Conservation (phyloP, 2,329 filamentous ascomycete species). For the Beauveria pseudobassiana region DNA sequence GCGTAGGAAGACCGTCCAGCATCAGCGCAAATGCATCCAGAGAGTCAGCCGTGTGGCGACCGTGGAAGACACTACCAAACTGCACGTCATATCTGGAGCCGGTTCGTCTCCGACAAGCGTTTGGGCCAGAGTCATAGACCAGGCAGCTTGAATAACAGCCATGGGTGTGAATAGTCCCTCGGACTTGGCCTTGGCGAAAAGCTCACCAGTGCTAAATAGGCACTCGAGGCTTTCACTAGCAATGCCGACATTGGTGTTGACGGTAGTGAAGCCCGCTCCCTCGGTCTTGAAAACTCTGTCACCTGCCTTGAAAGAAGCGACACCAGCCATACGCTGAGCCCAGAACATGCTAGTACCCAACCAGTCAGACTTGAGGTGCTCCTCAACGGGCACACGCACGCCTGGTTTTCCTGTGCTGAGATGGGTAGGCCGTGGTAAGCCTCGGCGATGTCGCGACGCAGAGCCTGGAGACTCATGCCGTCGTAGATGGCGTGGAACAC, state of each 20-base stretch:
- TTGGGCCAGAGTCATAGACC: slow-evolving; percentile 13
- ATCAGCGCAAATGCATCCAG: slow-evolving; percentile 11
- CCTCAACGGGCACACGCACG: slow-evolving; percentile 7
- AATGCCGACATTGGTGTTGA: slow-evolving; percentile 5
- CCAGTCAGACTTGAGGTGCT: slow-evolving; percentile 12
- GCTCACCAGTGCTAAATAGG: slow-evolving; percentile 5
- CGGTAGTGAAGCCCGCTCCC: neutral
- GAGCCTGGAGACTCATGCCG: slow-evolving; percentile 8
- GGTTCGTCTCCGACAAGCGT: slow-evolving; percentile 5
- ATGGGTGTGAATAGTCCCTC: slow-evolving; percentile 5
- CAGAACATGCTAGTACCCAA: slow-evolving; percentile 12
- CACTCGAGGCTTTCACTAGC: slow-evolving; percentile 10
- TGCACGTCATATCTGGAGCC: slow-evolving; percentile 10
- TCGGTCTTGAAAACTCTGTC: neutral
- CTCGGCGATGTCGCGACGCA: slow-evolving; percentile 6
- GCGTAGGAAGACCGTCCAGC: slow-evolving; percentile 10
- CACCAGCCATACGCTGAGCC: slow-evolving; percentile 10
- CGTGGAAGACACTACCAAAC: slow-evolving; percentile 13
- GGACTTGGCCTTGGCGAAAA: slow-evolving; percentile 8
- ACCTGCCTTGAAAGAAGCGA: slow-evolving; percentile 1
- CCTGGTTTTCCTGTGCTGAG: slow-evolving; percentile 8
- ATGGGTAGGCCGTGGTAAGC: slow-evolving; percentile 10
- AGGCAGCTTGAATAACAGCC: slow-evolving; percentile 12
- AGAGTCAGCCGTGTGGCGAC: slow-evolving; percentile 8
- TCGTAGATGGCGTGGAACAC: slow-evolving; percentile 27